Evolutionary conservation across 331 rosid species (phyloP).

Genomic region (Cucumis variabilis): DNA sequence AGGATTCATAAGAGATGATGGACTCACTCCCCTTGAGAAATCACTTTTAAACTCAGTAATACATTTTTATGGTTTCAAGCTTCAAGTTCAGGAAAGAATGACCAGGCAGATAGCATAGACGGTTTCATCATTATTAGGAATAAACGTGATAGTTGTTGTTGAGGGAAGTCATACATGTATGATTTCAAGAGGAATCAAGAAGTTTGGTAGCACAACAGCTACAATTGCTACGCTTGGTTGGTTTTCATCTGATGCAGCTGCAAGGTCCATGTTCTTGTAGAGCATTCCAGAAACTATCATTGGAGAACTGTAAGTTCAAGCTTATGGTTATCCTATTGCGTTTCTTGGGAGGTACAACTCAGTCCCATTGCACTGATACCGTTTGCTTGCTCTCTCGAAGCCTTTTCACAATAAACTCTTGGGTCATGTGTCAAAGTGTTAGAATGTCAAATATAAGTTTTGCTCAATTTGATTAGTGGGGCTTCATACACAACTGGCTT

Average conservation of each 20-base stretch:
- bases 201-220: conserved; percentile 89
- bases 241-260: conserved; percentile 60
- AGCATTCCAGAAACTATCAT: conserved; percentile 59
- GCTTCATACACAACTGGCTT: not conserved
- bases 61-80: conserved; percentile 89
- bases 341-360: not conserved
- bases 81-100: conserved; percentile 96
- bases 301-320: conserved; percentile 32
- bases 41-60: conserved; percentile 75
- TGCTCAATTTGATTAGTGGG: conserved; percentile 10
- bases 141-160: conserved; percentile 83
- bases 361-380: not conserved
- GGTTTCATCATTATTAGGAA: conserved; percentile 67
- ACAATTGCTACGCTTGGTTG: conserved; percentile 82
- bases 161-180: conserved; percentile 97
- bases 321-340: not conserved
- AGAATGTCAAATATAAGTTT: not conserved
- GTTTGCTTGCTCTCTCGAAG: not conserved
- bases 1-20: conserved; percentile 60
- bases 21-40: conserved; percentile 60
- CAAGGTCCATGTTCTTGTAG: conserved; percentile 77
- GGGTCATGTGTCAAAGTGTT: not conserved
- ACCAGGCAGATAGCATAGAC: conserved; percentile 95
- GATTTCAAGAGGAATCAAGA: conserved; percentile 94
- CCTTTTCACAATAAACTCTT: not conserved